phyloP scores from a whole-genome alignment of 257 asterid species.

The Gentiana macrophylla region DNA sequence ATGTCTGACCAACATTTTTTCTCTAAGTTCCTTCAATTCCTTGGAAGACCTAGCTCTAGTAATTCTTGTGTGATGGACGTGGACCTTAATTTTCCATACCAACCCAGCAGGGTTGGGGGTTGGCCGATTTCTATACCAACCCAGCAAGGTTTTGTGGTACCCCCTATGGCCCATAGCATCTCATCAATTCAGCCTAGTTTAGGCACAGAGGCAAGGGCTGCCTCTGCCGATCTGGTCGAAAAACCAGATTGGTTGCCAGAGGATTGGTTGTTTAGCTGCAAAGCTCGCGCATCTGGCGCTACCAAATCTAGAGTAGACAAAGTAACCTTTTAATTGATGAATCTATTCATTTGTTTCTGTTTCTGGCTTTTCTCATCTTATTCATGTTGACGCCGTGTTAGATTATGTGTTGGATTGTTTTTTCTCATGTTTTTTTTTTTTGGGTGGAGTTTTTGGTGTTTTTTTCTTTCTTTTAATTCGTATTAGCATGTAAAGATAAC shows the following conservation, averaged over 20 bases:
- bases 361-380: slow-evolving; percentile 1
- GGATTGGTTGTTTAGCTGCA: slow-evolving; percentile 1
- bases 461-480: neutral
- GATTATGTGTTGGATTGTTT: neutral
- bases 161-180: neutral
- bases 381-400: neutral
- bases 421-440: neutral
- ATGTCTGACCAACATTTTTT: too few species aligned
- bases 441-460: neutral
- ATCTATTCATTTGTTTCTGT: neutral
- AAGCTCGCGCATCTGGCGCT: neutral
- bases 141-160: neutral
- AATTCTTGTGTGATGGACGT: too few species aligned
- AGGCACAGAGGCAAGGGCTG: neutral
- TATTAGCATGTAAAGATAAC: neutral
- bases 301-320: slow-evolving; percentile 2
- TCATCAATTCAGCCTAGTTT: too few species aligned
- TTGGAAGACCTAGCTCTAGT: too few species aligned
- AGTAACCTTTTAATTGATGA: neutral
- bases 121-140: too few species aligned
- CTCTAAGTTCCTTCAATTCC: too few species aligned
- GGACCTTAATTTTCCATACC: too few species aligned
- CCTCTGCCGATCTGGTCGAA: neutral
- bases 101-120: too few species aligned
- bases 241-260: slow-evolving; percentile 8